Evolutionary conservation across 192 early-diverging fungal species (phyloP).

Genomic region (Coemansia sp.): DNA sequence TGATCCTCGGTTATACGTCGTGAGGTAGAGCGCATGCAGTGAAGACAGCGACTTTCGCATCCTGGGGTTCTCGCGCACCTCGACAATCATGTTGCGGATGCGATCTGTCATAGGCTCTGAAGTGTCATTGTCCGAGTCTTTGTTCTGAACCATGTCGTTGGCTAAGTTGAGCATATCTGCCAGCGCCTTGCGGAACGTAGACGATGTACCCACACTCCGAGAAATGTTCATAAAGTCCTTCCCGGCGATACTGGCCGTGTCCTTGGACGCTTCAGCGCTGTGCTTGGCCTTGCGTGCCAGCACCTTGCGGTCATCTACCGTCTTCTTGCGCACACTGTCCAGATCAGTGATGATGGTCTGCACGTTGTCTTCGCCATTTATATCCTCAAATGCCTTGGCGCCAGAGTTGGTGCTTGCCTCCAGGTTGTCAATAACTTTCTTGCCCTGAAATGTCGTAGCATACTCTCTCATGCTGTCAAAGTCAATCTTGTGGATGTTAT

Average conservation of each 20-base stretch:
- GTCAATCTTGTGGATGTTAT: constrained; percentile 21
- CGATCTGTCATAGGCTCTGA: constrained; percentile 25
- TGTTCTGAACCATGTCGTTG: constrained; percentile 33
- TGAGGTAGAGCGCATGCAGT: constrained; percentile 33
- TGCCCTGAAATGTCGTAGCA: constrained; percentile 44
- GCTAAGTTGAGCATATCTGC: constrained; percentile 25
- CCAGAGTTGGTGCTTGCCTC: constrained; percentile 29
- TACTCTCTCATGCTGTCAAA: constrained; percentile 41
- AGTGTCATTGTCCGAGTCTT: constrained; percentile 9
- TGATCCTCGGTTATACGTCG: constrained; percentile 10
- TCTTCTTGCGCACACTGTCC: constrained; percentile 34
- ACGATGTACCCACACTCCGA: constrained; percentile 36
- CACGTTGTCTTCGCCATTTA: constrained; percentile 42
- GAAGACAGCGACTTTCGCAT: constrained; percentile 35
- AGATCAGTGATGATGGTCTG: constrained; percentile 30
- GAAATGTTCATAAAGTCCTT: constrained; percentile 42
- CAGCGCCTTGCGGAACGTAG: constrained; percentile 35
- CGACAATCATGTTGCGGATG: constrained; percentile 37
- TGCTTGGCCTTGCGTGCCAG: constrained; percentile 33
- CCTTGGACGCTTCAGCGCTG: constrained; percentile 17
- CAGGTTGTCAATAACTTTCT: constrained; percentile 37
- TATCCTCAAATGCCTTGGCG: constrained; percentile 30
- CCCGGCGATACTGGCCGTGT: constrained; percentile 17
- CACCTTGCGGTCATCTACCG: constrained; percentile 41
- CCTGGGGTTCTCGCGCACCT: constrained; percentile 28